Percentiles rank a stretch among this genome's conserved stretches.
Conservation (phyloP, 2,329 filamentous ascomycete genomes). For the Camptophora hylomeconis region DNA sequence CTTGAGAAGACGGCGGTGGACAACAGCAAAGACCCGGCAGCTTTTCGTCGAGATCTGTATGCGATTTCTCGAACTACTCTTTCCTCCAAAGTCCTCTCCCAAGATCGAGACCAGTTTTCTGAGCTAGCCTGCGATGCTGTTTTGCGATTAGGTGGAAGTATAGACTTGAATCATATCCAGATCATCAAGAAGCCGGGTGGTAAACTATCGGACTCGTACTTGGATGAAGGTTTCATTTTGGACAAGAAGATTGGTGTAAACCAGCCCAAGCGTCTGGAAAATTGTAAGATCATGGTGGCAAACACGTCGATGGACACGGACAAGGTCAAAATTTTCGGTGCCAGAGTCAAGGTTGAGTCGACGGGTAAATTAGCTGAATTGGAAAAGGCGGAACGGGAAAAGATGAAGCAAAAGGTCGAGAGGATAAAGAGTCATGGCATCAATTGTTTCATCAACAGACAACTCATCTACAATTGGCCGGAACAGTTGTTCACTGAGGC, state of each 20-base stretch:
- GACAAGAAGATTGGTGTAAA: slow-evolving; percentile 99
- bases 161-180: slow-evolving; percentile 93
- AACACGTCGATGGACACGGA: slow-evolving; percentile 99
- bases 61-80: slow-evolving; percentile 89
- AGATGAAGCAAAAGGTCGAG: slow-evolving; percentile 99
- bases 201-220: slow-evolving; percentile 92
- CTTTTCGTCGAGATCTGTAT: slow-evolving; percentile 79
- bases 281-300: slow-evolving; percentile 93
- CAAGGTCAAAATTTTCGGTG: slow-evolving; percentile 99
- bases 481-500: slow-evolving; percentile 97
- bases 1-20: slow-evolving; percentile 77
- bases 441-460: slow-evolving; percentile 99
- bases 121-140: slow-evolving; percentile 84
- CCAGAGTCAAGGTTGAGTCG: slow-evolving; percentile 87
- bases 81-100: slow-evolving; percentile 90
- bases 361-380: slow-evolving; percentile 96
- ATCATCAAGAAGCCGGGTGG: slow-evolving; percentile 99
- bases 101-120: slow-evolving; percentile 87
- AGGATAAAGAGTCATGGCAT: slow-evolving; percentile 98
- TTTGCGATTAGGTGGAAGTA: slow-evolving; percentile 74
- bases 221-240: slow-evolving; percentile 95
- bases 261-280: slow-evolving; percentile 92
- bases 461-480: slow-evolving; percentile 99
- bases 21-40: slow-evolving; percentile 68
- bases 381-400: slow-evolving; percentile 95